Evolutionary conservation across 2,329 filamentous ascomycete genomes (phyloP).

Genomic region (Sclerotinia minor): DNA sequence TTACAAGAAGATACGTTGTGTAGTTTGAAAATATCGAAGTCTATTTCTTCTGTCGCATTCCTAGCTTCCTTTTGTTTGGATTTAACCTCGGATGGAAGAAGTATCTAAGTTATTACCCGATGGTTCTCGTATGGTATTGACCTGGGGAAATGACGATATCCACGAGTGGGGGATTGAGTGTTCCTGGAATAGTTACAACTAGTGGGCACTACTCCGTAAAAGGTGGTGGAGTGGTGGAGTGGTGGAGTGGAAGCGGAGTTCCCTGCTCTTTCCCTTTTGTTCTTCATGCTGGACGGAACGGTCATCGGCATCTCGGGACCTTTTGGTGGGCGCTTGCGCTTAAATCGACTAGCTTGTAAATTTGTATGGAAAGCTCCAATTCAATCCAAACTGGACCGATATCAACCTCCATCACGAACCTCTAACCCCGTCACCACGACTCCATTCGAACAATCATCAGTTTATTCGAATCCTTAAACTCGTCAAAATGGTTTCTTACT

Average conservation of each 20-base stretch:
- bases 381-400: slow-evolving; percentile 2
- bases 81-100: slow-evolving; percentile 20
- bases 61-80: neutral
- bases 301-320: slow-evolving; percentile 12
- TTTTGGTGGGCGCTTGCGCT: slow-evolving; percentile 22
- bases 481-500: slow-evolving; percentile 41
- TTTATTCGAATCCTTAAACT: neutral
- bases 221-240: slow-evolving; percentile 12
- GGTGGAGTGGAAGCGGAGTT: slow-evolving; percentile 17
- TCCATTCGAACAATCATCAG: neutral
- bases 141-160: slow-evolving; percentile 21
- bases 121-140: slow-evolving; percentile 17
- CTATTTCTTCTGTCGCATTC: neutral
- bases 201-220: no score
- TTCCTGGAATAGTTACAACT: neutral
- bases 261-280: neutral
- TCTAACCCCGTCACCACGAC: slow-evolving; percentile 3
- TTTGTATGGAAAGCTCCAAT: slow-evolving; percentile 19
- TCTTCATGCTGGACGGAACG: neutral
- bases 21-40: neutral
- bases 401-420: slow-evolving; percentile 16
- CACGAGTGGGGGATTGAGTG: slow-evolving; percentile 3
- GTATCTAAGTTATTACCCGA: slow-evolving; percentile 6
- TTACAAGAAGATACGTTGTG: slow-evolving; percentile 5
- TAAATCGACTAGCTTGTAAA: slow-evolving; percentile 24